Conservation (phyloP, 306 rosid species). For the Comarum palustre region DNA sequence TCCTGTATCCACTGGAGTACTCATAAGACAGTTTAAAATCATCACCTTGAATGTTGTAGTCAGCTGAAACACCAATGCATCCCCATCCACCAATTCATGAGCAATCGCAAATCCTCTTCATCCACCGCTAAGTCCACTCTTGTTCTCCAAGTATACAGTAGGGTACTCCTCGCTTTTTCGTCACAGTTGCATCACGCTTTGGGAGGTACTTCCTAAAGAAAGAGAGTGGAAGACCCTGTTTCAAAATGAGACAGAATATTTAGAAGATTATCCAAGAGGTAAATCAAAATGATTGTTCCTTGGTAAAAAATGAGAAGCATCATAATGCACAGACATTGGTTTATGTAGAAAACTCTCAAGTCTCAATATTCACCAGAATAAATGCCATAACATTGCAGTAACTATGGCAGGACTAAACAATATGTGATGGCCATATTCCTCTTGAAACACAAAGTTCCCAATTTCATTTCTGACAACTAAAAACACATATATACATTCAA, state of each 20-base stretch:
- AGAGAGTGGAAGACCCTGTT: slow-evolving; percentile 59
- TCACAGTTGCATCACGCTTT: slow-evolving; percentile 33
- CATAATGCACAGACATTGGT: too few relatives aligned
- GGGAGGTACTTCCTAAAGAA: slow-evolving; percentile 57
- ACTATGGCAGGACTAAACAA: background rate
- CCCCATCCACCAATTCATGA: slow-evolving; percentile 72
- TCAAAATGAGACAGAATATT: background rate
- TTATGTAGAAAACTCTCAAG: background rate
- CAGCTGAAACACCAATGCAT: slow-evolving; percentile 70
- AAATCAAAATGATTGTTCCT: background rate
- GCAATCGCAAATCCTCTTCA: slow-evolving; percentile 82
- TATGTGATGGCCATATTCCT: background rate
- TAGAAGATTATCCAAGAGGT: background rate
- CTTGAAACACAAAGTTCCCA: background rate
- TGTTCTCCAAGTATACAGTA: slow-evolving; percentile 49
- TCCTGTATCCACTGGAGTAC: background rate
- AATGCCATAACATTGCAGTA: background rate
- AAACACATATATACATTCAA: background rate
- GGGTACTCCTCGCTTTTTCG: slow-evolving; percentile 52
- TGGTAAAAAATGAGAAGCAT: background rate
- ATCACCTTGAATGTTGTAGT: slow-evolving; percentile 69
- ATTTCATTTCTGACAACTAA: background rate
- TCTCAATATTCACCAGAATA: background rate
- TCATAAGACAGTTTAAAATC: background rate
- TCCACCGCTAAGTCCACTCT: slow-evolving; percentile 70